A percentile compares a stretch with the other conserved stretches of the same genome.
Evolutionary conservation across 306 rosid genomes (phyloP).

Genomic region (Prunus armeniaca): DNA sequence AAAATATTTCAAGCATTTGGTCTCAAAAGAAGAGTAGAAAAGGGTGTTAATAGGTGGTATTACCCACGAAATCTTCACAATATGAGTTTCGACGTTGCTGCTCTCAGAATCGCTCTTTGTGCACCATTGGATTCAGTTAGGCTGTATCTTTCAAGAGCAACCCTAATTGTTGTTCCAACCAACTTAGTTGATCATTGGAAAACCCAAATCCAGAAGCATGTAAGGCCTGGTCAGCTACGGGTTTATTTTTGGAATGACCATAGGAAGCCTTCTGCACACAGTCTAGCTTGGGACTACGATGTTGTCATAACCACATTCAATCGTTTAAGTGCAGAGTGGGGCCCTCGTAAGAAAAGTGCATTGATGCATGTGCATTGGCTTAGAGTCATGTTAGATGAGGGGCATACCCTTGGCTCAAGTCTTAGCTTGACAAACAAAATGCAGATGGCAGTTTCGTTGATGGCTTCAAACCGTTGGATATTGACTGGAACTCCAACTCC

Average conservation of each 20-base stretch:
- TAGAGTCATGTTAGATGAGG: constrained; percentile 92
- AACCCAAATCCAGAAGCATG: constrained; percentile 89
- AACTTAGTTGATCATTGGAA: constrained; percentile 89
- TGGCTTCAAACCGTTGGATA: constrained; percentile 93
- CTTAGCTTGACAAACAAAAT: constrained; percentile 84
- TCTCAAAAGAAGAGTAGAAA: constrained; percentile 60
- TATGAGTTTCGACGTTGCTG: constrained; percentile 80
- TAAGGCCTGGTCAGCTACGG: constrained; percentile 65
- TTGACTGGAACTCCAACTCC: constrained; percentile 98
- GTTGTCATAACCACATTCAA: constrained; percentile 87
- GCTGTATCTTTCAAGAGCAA: constrained; percentile 87
- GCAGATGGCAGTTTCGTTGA: constrained; percentile 95
- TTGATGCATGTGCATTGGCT: constrained; percentile 91
- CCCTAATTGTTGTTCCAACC: constrained; percentile 89
- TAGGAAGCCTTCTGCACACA: constrained; percentile 73
- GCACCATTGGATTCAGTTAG: constrained; percentile 75
- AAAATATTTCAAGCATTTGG: constrained; percentile 84
- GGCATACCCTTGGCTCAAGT: constrained; percentile 98
- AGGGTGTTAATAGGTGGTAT: constrained; percentile 64
- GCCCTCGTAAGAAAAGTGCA: constrained; percentile 67
- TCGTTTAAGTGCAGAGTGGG: constrained; percentile 95
- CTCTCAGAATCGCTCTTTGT: constrained; percentile 73
- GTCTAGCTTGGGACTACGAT: constrained; percentile 96
- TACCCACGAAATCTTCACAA: constrained; percentile 73
- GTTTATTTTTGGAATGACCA: constrained; percentile 73